Conservation (phyloP, 1,284 basidiomycete species). For the Cryptococcus hybrid region DNA sequence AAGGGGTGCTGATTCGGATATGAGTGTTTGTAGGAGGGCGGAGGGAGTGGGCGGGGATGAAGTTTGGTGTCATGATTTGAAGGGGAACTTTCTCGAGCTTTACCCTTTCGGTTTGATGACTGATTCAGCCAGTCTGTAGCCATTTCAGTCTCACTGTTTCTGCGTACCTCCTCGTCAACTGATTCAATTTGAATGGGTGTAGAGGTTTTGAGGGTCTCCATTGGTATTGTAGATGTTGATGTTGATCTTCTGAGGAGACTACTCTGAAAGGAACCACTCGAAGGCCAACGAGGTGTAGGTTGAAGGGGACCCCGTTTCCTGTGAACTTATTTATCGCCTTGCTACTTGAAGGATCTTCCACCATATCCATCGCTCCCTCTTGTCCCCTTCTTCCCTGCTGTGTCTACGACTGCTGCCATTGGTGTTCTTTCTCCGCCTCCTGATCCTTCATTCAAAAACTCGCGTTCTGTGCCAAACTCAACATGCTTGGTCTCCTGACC, state of each 20-base stretch:
- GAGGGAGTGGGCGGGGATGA: constrained; percentile 29
- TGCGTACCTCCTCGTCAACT: constrained; percentile 1
- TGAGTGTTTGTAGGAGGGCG: constrained; percentile 41
- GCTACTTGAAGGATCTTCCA: constrained; percentile 13
- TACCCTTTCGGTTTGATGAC: constrained; percentile 24
- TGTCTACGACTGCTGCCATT: background rate
- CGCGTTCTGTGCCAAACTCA: constrained; percentile 30
- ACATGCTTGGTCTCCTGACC: constrained; percentile 36
- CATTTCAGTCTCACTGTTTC: background rate
- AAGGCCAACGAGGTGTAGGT: constrained; percentile 22
- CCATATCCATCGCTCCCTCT: background rate
- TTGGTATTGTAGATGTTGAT: constrained; percentile 29
- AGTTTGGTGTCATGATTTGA: constrained; percentile 9
- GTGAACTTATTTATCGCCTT: background rate
- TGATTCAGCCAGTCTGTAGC: background rate
- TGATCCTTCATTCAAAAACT: constrained; percentile 14
- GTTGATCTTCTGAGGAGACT: constrained; percentile 22
- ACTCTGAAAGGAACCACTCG: constrained; percentile 19
- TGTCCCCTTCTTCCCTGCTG: background rate
- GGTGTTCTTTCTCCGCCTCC: constrained; percentile 2
- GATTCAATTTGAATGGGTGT: constrained; percentile 18
- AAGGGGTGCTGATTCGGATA: constrained; percentile 40
- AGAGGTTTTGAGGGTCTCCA: constrained; percentile 35
- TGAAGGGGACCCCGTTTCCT: constrained; percentile 13
- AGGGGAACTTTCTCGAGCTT: constrained; percentile 22